Evolutionary conservation across 2,329 filamentous ascomycete species (phyloP).

Genomic region (Grosmannia penicillata): DNA sequence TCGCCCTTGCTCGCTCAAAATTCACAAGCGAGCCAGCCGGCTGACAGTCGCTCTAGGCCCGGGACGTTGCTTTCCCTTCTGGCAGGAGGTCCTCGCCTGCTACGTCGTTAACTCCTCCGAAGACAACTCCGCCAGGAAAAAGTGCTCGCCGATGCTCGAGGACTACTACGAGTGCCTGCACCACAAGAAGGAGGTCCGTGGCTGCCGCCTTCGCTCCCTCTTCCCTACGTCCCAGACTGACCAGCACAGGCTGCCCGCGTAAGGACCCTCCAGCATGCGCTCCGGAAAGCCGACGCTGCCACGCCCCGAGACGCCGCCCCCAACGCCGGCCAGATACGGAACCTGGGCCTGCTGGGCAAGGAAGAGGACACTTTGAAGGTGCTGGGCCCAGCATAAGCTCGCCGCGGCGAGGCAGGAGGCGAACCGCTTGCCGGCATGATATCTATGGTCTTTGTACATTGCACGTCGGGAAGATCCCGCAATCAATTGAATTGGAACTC

Average conservation of each 20-base stretch:
- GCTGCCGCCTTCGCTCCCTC: background rate
- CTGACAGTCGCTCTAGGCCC: slow-evolving; percentile 30
- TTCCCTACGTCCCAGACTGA: slow-evolving; percentile 1
- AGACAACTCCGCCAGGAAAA: slow-evolving; percentile 67
- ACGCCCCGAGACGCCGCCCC: slow-evolving; percentile 68
- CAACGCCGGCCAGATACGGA: slow-evolving; percentile 74
- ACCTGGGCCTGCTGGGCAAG: slow-evolving; percentile 68
- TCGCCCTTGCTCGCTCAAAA: no score
- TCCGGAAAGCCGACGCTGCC: slow-evolving; percentile 63
- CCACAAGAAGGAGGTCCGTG: slow-evolving; percentile 87
- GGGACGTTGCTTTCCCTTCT: slow-evolving; percentile 92
- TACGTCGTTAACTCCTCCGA: slow-evolving; percentile 89
- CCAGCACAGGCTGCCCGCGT: slow-evolving; percentile 56
- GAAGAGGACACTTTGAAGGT: slow-evolving; percentile 63
- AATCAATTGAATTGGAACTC: no score
- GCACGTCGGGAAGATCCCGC: background rate
- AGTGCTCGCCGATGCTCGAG: slow-evolving; percentile 73
- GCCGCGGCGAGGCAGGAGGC: background rate
- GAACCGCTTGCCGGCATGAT: background rate
- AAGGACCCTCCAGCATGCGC: slow-evolving; percentile 66
- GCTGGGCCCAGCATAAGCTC: slow-evolving; percentile 18
- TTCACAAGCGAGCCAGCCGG: background rate
- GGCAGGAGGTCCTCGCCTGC: slow-evolving; percentile 97
- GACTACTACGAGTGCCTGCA: slow-evolving; percentile 99
- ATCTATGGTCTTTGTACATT: background rate